Conservation (phyloP, 371 early-diverging fungal genomes). For the Syncephalastrum monosporum region DNA sequence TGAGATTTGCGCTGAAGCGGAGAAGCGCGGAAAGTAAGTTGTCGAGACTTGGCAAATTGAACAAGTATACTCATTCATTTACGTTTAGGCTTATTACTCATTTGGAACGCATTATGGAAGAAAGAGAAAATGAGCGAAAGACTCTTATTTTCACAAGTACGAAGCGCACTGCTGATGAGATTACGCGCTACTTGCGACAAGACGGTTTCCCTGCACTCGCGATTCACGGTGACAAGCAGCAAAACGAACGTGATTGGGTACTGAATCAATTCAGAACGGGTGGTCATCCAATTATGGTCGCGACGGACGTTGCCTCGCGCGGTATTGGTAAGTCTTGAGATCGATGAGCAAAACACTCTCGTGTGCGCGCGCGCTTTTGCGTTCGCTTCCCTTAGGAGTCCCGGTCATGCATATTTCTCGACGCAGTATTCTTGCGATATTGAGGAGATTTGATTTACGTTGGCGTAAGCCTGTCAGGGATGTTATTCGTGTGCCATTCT, state of each 20-base stretch:
- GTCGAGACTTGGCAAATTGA: background rate
- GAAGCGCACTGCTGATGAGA: constrained; percentile 97
- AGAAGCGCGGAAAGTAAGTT: constrained; percentile 78
- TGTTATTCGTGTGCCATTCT: too few species aligned
- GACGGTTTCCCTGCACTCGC: constrained; percentile 97
- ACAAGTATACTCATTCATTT: background rate
- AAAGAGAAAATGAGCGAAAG: constrained; percentile 70
- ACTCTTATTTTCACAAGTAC: constrained; percentile 98
- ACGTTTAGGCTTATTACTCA: constrained; percentile 60
- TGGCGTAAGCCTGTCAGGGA: too few species aligned
- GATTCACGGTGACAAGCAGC: constrained; percentile 99
- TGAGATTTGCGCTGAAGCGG: constrained; percentile 84
- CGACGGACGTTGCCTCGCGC: constrained; percentile 99
- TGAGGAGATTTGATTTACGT: too few species aligned
- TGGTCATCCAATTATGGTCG: constrained; percentile 94
- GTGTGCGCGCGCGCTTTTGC: too few species aligned
- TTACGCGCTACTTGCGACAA: constrained; percentile 87
- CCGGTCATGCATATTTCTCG: constrained; percentile 8
- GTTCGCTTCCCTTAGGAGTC: constrained; percentile 8
- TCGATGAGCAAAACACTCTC: too few species aligned
- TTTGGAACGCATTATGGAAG: constrained; percentile 74
- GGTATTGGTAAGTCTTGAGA: constrained; percentile 87
- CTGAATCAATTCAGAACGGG: constrained; percentile 91
- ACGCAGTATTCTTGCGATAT: background rate
- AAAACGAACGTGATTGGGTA: constrained; percentile 98